Percentiles rank a stretch among this genome's conserved stretches.
phyloP scores from a whole-genome alignment of 2,329 filamentous ascomycete species.

The Emergomyces pasteurianus region DNA sequence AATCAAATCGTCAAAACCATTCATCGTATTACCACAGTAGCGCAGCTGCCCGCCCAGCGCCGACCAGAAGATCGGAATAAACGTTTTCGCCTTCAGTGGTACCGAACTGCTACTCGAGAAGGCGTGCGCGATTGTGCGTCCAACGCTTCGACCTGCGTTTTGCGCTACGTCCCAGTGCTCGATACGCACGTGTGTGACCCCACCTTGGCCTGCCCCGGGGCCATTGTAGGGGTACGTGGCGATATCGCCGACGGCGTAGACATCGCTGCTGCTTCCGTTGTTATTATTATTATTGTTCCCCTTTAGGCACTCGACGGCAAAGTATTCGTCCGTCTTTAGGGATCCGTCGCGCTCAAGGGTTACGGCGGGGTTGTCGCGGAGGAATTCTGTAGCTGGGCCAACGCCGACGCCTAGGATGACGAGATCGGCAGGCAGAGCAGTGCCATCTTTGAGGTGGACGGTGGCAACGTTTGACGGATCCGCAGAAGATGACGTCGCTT shows the following conservation, averaged over 20 bases:
- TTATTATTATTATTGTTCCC: neutral
- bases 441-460: conserved; percentile 76
- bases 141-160: conserved; percentile 73
- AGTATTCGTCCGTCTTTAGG: conserved; percentile 65
- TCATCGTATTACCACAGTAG: conserved; percentile 78
- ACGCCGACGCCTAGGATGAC: conserved; percentile 90
- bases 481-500: conserved; percentile 58
- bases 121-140: conserved; percentile 60
- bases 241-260: conserved; percentile 91
- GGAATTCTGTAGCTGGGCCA: conserved; percentile 68
- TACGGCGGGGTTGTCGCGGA: conserved; percentile 59
- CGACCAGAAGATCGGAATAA: conserved; percentile 96
- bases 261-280: conserved; percentile 42
- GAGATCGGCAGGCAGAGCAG: conserved; percentile 69
- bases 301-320: conserved; percentile 60
- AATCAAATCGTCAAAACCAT: conserved; percentile 77
- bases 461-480: conserved; percentile 64
- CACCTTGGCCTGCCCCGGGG: conserved; percentile 54
- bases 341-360: conserved; percentile 75
- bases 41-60: conserved; percentile 78
- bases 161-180: conserved; percentile 99
- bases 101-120: conserved; percentile 8
- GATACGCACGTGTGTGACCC: conserved; percentile 61
- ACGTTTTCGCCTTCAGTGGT: conserved; percentile 49
- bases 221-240: conserved; percentile 90